Percentiles rank a stretch among this genome's conserved stretches.
Conservation (phyloP, 495 filamentous ascomycete species). For the Xylaria castorea region DNA sequence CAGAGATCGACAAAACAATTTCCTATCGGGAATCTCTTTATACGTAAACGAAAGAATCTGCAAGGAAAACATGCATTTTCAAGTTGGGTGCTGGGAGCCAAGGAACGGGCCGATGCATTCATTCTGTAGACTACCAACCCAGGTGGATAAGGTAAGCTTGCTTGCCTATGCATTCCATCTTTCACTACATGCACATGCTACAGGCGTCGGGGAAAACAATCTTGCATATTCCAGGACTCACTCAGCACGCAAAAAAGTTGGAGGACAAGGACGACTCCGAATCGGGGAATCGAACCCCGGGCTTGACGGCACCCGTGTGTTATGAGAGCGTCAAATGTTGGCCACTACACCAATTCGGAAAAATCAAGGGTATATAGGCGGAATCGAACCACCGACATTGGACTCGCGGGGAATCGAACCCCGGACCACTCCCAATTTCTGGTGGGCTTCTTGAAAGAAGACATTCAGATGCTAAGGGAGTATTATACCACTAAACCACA, state of each 20-base stretch:
- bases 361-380: constrained; percentile 12
- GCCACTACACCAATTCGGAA: constrained; percentile 47
- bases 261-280: constrained; percentile 32
- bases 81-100: background rate
- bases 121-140: background rate
- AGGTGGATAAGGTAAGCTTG: background rate
- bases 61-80: constrained; percentile 18
- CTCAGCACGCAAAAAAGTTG: background rate
- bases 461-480: constrained; percentile 23
- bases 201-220: background rate
- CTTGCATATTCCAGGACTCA: constrained; percentile 7
- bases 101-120: constrained; percentile 21
- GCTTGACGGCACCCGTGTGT: constrained; percentile 37
- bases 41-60: background rate
- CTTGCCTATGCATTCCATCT: background rate
- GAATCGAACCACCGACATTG: constrained; percentile 30
- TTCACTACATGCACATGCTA: background rate
- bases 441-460: background rate
- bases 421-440: constrained; percentile 57
- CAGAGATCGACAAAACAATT: constrained; percentile 5
- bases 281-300: constrained; percentile 50
- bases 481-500: constrained; percentile 31
- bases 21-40: background rate
- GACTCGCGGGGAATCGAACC: constrained; percentile 64
- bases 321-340: constrained; percentile 46